Evolutionary conservation across 148 eudicot species (phyloP), one percentile per base, ranked within the genome.

Genomic region (Nepenthes mirabilis): DNA sequence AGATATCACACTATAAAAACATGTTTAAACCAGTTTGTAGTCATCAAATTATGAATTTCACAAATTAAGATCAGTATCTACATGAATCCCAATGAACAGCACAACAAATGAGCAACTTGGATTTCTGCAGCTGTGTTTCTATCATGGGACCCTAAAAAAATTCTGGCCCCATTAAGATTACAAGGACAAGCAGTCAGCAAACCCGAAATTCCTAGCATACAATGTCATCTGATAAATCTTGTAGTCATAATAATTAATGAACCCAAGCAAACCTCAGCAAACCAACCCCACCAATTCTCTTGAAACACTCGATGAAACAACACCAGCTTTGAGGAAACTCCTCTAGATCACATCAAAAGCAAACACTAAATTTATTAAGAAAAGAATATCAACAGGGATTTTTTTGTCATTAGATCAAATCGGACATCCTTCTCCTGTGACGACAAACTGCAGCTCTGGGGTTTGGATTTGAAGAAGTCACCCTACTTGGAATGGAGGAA

Each of bases 371-470:
- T 54, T 1, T 54, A 54, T 14, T 33, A 50, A 23, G 4, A 12
- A 36, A 8, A 34, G n/a, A 54, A 37, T 11, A 33, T 55, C 34
- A 33, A 23, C 11, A 43, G 49, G 48, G 37, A 40, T 13, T 34
- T 11, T 33, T 23, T 33, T 59, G 33, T 33, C 47, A 56, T 78
- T 37, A 83, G 14, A 56, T 66, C 35, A 79, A 40, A 72, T 76
- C 65, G 13, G 91, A 85, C 78, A 79, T 76, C 69, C 87, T 77
- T 72, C 91, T 82, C 52, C 84, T 75, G 55, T 85, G 91, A 55
- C 72, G 82, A 36, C 58, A 34, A n/a, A 73, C 43, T 13, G 68
- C 55, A 32, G 66, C 50, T 66, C 63, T 79, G 63, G 64, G 65
- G 68, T 67, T 77, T 45, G 81, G 74, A 82, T 70, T 69, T 10